Base-by-base conservation (phyloP, 768 basidiomycete species). In the Collybia sp. region DNA sequence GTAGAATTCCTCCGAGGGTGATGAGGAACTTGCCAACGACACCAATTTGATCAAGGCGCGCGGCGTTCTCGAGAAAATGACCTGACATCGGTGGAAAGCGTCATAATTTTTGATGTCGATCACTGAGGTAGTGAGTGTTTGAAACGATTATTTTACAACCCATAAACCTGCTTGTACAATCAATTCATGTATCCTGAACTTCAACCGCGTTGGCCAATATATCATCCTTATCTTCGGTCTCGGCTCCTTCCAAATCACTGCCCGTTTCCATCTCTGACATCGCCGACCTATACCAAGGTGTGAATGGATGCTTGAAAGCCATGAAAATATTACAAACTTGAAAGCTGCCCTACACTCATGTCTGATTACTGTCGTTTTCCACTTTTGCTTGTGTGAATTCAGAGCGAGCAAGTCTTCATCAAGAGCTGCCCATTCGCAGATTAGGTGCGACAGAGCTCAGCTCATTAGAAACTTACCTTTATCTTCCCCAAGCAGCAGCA, bases 401-500 rank as follows among this genome's bases (percentile, higher is more conserved):
- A 64, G 63, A 0, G 77, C 70, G 1, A 88, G 59, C 67, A 90
- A 68, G 42, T 80, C 79, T 12, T 72, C 62, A 52, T 92, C 90
- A 40, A 91, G 55, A 3, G 61, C 89, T 91, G 45, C 12, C 44
- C n/a, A 46, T 43, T 32, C 19, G n/a, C 20, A 12, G 30, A 20
- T 44, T 11, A 44, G 49, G 25, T 37, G 10, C 35, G 17, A n/a
- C 35, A 37, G 10, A 37, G 13, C 13, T 13, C 40, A 40, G 13
- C 18, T 17, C 15, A 42, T 15, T 8, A 8, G 32, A n/a, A 11
- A 47, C 79, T 61, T 56, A 92, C 91, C 74, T 53, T 76, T 60
- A 57, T 82, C 73, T 53, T 89, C 89, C 4, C 85, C 85, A 2
- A 95, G 68, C 46, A 80, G 54, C 39, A 76, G 68, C n/a, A 95